These are phyloP conservation scores for Fraxinus americana DNA, from an alignment of 257 asterid genomes.

Conservation along the genomic window DNA sequence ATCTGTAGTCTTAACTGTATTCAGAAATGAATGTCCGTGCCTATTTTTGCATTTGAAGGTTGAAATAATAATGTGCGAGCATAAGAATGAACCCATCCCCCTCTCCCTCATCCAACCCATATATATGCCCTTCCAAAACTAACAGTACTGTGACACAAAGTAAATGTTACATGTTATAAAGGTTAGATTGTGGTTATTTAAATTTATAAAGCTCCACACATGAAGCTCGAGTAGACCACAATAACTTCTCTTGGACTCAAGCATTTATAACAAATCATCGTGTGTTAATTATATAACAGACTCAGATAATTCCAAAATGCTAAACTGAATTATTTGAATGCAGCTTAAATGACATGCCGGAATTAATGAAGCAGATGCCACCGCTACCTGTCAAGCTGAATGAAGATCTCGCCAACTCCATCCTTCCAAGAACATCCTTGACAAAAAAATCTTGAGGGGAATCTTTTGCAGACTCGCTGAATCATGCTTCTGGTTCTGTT, in stretches of 20 bases:
- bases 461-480: constrained; percentile 15
- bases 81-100: not conserved
- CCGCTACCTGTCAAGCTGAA: constrained; percentile 79
- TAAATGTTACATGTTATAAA: not conserved
- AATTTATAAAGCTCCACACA: not conserved
- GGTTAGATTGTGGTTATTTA: not conserved
- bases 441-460: constrained; percentile 42
- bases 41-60: constrained; percentile 12
- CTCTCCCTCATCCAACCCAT: too few relatives aligned
- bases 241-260: not conserved
- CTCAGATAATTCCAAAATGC: not conserved
- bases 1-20: not conserved
- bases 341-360: constrained; percentile 70
- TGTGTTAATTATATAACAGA: constrained; percentile 4
- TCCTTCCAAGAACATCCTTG: constrained; percentile 49
- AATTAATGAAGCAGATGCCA: constrained; percentile 79
- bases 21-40: not conserved
- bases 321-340: constrained; percentile 32
- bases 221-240: not conserved
- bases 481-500: constrained; percentile 24
- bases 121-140: not conserved
- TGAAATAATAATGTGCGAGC: not conserved
- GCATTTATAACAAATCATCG: not conserved
- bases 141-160: not conserved
- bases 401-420: constrained; percentile 60